Evolutionary conservation across 805 yeast genomes (phyloP).

Genomic region (Candida ovalis): DNA sequence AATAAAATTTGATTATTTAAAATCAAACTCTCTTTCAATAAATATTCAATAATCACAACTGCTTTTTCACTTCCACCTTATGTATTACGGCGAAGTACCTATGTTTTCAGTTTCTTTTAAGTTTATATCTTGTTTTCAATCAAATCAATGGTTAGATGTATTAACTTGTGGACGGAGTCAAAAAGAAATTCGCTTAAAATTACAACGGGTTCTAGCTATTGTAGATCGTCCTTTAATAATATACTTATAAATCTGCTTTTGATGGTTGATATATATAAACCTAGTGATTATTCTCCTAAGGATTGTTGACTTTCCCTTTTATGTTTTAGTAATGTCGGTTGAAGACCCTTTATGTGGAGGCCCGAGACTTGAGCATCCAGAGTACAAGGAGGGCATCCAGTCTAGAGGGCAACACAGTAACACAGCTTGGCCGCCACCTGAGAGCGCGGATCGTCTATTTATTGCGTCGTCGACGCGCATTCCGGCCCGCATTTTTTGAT

Average conservation of each 20-base stretch:
- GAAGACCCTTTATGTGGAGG: neutral
- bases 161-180: neutral
- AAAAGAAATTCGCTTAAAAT: neutral
- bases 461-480: neutral
- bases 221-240: neutral
- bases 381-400: neutral
- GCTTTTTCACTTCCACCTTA: no score
- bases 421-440: no score
- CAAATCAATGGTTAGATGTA: neutral
- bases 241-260: neutral
- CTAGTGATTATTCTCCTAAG: neutral
- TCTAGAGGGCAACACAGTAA: neutral
- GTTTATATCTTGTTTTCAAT: neutral
- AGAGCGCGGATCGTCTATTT: neutral
- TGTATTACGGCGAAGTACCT: no score
- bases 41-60: no score
- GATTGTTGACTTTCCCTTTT: neutral
- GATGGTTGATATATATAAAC: no score
- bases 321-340: neutral
- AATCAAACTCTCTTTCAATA: no score
- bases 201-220: neutral
- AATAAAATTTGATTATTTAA: neutral
- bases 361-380: neutral
- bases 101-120: no score
- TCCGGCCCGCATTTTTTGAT: no score